phyloP scores from a whole-genome alignment of 2,329 filamentous ascomycete species.

The Arthroderma uncinatum region DNA sequence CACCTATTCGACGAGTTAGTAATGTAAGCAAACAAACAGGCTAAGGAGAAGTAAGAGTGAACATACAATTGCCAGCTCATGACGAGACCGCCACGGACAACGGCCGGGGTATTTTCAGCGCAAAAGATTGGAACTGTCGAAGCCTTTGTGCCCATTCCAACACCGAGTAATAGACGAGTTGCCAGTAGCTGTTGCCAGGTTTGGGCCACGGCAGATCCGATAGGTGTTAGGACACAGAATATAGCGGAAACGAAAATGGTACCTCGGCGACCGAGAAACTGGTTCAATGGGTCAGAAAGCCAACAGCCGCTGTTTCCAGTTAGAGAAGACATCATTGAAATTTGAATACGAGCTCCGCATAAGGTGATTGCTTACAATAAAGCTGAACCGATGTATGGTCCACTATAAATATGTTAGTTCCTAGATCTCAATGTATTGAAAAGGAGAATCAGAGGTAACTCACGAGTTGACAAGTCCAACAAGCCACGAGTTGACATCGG shows the following conservation, averaged over 20 bases:
- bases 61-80: constrained; percentile 43
- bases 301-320: constrained; percentile 46
- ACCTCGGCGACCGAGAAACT: constrained; percentile 48
- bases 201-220: constrained; percentile 53
- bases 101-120: constrained; percentile 45
- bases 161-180: constrained; percentile 47
- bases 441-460: constrained; percentile 36
- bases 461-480: constrained; percentile 55
- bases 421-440: constrained; percentile 10
- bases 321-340: constrained; percentile 7
- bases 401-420: constrained; percentile 23
- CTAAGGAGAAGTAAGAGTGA: neutral
- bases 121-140: constrained; percentile 47
- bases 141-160: constrained; percentile 52
- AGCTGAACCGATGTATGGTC: constrained; percentile 43
- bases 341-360: constrained; percentile 13
- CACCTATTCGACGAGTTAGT: constrained; percentile 29
- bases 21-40: neutral
- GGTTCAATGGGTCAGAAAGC: constrained; percentile 55
- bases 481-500: constrained; percentile 43
- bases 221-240: constrained; percentile 55
- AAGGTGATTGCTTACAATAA: constrained; percentile 31
- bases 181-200: constrained; percentile 49
- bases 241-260: constrained; percentile 53
- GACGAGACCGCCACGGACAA: constrained; percentile 46